Conservation (phyloP, 2,329 filamentous ascomycete genomes). For the Ophiocordyceps camponoti-saundersi region DNA sequence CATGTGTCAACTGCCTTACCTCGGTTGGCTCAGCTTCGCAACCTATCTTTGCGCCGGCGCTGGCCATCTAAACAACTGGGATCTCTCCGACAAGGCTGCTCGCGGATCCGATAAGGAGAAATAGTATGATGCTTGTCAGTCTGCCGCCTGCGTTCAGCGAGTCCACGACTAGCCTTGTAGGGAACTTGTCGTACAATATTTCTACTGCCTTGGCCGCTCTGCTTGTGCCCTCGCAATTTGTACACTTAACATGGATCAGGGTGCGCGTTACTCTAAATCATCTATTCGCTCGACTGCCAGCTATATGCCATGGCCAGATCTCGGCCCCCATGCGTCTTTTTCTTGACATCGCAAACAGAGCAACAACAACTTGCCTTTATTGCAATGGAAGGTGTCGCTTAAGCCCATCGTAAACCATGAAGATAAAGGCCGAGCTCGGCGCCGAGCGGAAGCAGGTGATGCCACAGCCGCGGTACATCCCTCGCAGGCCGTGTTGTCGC, state of each 20-base stretch:
- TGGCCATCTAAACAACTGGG: slow-evolving; percentile 54
- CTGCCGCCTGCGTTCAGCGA: not conserved
- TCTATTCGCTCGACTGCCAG: not conserved
- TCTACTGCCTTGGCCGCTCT: not conserved
- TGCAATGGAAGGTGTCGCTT: slow-evolving; percentile 47
- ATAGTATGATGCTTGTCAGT: slow-evolving; percentile 1
- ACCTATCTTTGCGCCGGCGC: slow-evolving; percentile 64
- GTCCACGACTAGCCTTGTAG: not conserved
- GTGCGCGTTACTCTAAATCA: not conserved
- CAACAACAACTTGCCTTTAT: slow-evolving; percentile 6
- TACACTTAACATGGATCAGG: not conserved
- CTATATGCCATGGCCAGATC: not conserved
- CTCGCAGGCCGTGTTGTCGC: slow-evolving; percentile 63
- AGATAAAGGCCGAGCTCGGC: slow-evolving; percentile 95
- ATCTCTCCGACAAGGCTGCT: slow-evolving; percentile 23
- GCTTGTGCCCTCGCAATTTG: not conserved
- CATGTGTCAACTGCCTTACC: slow-evolving; percentile 63
- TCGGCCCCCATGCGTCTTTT: not conserved
- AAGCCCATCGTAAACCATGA: slow-evolving; percentile 82
- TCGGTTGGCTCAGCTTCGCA: slow-evolving; percentile 75
- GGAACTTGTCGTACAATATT: not conserved
- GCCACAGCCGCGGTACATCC: slow-evolving; percentile 85
- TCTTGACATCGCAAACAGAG: not conserved
- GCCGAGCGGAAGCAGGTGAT: slow-evolving; percentile 79
- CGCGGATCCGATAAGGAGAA: slow-evolving; percentile 8